Evolutionary conservation across 2,329 filamentous ascomycete species (phyloP).

Genomic region (Cercospora sp.): DNA sequence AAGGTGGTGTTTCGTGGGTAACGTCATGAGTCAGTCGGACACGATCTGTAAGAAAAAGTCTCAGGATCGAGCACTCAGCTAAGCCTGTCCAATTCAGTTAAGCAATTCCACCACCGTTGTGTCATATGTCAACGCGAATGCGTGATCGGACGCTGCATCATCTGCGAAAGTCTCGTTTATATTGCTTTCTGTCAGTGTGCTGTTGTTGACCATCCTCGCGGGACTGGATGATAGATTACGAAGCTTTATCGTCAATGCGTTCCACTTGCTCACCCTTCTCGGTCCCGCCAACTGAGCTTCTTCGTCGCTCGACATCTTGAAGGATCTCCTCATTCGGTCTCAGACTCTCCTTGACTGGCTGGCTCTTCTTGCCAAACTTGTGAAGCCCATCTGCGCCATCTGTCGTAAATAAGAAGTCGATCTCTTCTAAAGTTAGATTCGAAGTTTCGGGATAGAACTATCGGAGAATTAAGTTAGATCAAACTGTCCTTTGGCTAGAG

Average conservation of each 20-base stretch:
- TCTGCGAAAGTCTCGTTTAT: not conserved
- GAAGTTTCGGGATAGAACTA: conserved; percentile 43
- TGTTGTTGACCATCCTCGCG: not conserved
- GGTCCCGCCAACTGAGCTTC: not conserved
- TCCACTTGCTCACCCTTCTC: conserved; percentile 17
- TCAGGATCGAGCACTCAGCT: not conserved
- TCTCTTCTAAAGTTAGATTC: conserved; percentile 47
- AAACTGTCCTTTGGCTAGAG: not conserved
- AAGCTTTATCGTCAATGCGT: conserved; percentile 17
- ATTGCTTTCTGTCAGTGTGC: not conserved
- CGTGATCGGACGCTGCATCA: not conserved
- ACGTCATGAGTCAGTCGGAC: not conserved
- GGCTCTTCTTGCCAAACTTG: conserved; percentile 24
- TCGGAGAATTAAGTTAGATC: not conserved
- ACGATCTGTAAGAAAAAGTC: not conserved
- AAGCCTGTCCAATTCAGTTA: not conserved
- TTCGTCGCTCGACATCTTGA: conserved; percentile 20
- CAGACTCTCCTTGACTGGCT: conserved; percentile 32
- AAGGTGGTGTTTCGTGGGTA: not conserved
- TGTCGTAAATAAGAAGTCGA: conserved; percentile 46
- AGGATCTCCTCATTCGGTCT: conserved; percentile 22
- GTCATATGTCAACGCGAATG: not conserved
- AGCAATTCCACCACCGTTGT: not conserved
- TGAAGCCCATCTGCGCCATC: conserved; percentile 31
- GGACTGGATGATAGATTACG: not conserved